Base-by-base conservation (phyloP, 345 rosid species). In the Euphorbia lathyris region DNA sequence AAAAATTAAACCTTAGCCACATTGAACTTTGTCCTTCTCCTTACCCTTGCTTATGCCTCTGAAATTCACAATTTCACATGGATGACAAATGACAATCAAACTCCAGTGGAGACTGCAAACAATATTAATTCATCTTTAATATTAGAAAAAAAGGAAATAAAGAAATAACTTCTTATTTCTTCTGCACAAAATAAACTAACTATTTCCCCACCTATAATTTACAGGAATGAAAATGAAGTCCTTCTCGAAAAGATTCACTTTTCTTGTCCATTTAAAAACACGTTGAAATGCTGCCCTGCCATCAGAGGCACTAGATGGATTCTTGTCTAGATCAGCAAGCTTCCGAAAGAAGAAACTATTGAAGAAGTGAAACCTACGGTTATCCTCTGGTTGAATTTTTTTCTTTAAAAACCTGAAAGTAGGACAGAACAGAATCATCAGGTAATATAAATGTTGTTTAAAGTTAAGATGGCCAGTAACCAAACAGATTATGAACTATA, bases 271-370 rank as follows among this genome's bases (percentile, higher is more conserved):
- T 79, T 92, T 95, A 57, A 77, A 90, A 74, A 95, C 97, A 58
- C 99, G 99, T 56, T 84, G 77, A 78, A 91, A 95, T 72, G 99
- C 97, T 61, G 93, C 97, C 80, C 85, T 87, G 71, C 99, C 95
- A 75, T 88, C 97, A 36, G 76, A 79, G 68, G 87, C 86, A 84
- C 93, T 90, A 58, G 89, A 85, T 27, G 96, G 97, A 73, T 90
- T 96, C 77, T 90, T 95, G 82, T 90, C 97, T 9, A 91, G 82
- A 84, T 95, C 99, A 78, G 97, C 97, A 74, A 95, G 97, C 88
- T 94, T 94, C 55, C 96, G 88, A 80, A 94, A 94, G 92, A 95
- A 95, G 83, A 95, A 95, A 75, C 99, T 91, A 72, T 95, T 95
- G 81, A 92, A 92, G 73, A 95, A 95, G 74, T 95, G 97, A 66